These are phyloP conservation scores for Curvularia sp. DNA, from an alignment of 2,329 filamentous ascomycete species.

Conservation along the genomic window DNA sequence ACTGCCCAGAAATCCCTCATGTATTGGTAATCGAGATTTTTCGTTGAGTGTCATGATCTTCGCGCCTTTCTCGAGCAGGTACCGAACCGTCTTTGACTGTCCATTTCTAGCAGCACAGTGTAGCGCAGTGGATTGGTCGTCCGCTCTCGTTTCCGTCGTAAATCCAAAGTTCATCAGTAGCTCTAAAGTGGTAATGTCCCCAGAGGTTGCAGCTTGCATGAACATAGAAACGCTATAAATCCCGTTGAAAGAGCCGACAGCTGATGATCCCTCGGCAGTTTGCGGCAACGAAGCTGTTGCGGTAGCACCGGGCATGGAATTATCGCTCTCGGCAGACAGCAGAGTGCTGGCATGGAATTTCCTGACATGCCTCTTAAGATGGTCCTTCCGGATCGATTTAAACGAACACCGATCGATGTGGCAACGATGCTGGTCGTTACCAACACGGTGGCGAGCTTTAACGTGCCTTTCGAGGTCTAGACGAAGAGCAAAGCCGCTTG, in stretches of 20 bases:
- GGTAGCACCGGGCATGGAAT: not conserved
- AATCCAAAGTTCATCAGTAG: not conserved
- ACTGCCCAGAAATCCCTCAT: slow-evolving; percentile 9
- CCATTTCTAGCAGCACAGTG: slow-evolving; percentile 22
- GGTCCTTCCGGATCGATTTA: slow-evolving; percentile 15
- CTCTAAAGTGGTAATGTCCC: slow-evolving; percentile 3
- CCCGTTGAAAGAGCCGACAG: not conserved
- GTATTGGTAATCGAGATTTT: not conserved
- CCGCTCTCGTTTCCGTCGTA: not conserved
- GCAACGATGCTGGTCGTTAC: slow-evolving; percentile 7
- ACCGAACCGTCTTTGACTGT: not conserved
- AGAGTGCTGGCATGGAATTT: not conserved
- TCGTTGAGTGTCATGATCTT: not conserved
- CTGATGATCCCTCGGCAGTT: no score
- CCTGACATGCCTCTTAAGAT: slow-evolving; percentile 9
- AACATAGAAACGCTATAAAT: not conserved
- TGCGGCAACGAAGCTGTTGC: not conserved
- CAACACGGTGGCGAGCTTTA: slow-evolving; percentile 13
- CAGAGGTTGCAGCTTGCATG: slow-evolving; percentile 12
- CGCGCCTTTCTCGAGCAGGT: slow-evolving; percentile 12
- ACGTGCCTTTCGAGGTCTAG: slow-evolving; percentile 16
- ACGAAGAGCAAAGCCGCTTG: slow-evolving; percentile 12
- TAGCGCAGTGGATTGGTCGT: slow-evolving; percentile 17
- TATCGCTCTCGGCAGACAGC: not conserved
- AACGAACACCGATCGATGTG: not conserved